These are phyloP conservation scores for Barbatosphaeria neglecta DNA, from an alignment of 495 filamentous ascomycete genomes.

Conservation along the genomic window DNA sequence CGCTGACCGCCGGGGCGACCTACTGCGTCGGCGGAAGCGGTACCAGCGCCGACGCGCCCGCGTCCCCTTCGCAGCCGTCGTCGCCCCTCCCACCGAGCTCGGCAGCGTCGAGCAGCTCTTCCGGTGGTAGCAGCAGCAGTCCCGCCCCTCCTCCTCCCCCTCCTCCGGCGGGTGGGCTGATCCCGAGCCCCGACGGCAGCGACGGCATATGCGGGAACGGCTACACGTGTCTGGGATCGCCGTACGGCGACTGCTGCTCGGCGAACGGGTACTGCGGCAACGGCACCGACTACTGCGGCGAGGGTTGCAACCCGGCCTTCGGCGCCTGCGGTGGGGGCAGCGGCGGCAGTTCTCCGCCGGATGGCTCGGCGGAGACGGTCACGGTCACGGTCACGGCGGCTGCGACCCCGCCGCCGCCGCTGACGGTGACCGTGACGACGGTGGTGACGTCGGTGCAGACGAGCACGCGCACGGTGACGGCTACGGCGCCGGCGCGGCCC, in stretches of 20 bases:
- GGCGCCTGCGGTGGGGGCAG: constrained; percentile 7
- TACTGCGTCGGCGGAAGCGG: not conserved
- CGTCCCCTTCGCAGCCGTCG: not conserved
- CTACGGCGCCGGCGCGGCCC: not conserved
- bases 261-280: constrained; percentile 22
- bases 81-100: not conserved
- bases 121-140: not conserved
- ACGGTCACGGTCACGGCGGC: not conserved
- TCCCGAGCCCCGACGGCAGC: constrained; percentile 1
- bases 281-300: constrained; percentile 21
- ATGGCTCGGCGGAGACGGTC: not conserved
- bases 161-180: not conserved
- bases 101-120: not conserved
- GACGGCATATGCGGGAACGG: constrained; percentile 3
- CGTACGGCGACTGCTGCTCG: constrained; percentile 21
- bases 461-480: not conserved
- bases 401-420: not conserved
- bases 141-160: not conserved
- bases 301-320: constrained; percentile 21
- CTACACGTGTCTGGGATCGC: constrained; percentile 12
- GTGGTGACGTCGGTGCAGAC: not conserved
- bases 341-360: not conserved
- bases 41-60: not conserved
- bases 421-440: constrained; percentile 1
- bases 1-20: not conserved